A percentile compares a stretch with the other conserved stretches of the same genome.
Conservation (phyloP, 208 protist genomes). For the Entamoeba moshkovskii region DNA sequence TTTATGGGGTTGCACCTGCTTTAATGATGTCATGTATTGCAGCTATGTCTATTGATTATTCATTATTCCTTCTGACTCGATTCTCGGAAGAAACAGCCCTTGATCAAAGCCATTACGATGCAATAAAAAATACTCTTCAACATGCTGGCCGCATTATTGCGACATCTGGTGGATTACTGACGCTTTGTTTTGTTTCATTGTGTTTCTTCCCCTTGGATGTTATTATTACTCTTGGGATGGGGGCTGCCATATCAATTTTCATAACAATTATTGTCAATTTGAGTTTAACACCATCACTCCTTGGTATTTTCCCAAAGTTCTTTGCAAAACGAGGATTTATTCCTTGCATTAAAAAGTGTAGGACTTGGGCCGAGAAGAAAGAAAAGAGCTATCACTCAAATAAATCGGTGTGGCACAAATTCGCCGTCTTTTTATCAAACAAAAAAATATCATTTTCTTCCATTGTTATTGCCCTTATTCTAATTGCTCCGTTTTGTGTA, state of each 20-base stretch:
- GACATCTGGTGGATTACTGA: slow-evolving; percentile 43
- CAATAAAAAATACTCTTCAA: slow-evolving; percentile 29
- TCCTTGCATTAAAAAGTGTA: background rate
- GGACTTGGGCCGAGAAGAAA: background rate
- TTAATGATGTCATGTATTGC: slow-evolving; percentile 23
- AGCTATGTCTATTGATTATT: slow-evolving; percentile 48
- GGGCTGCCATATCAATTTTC: slow-evolving; percentile 30
- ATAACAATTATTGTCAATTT: slow-evolving; percentile 38
- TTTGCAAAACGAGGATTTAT: slow-evolving; percentile 20
- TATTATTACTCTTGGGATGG: slow-evolving; percentile 45
- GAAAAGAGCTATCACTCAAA: background rate
- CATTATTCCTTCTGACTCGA: slow-evolving; percentile 48
- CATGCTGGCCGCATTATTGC: slow-evolving; percentile 37
- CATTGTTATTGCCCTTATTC: background rate
- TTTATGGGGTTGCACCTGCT: background rate
- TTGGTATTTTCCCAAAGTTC: slow-evolving; percentile 43
- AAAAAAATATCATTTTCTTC: background rate
- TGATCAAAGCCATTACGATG: background rate
- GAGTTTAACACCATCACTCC: slow-evolving; percentile 38
- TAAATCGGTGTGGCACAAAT: background rate
- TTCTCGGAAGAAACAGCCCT: slow-evolving; percentile 37
- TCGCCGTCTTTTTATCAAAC: background rate
- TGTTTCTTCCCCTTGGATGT: slow-evolving; percentile 38
- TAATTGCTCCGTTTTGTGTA: background rate
- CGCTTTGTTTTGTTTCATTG: slow-evolving; percentile 39